Evolutionary conservation across 2,329 filamentous ascomycete species (phyloP), one percentile per base, ranked within the genome.

Genomic region (Fusarium sp.): DNA sequence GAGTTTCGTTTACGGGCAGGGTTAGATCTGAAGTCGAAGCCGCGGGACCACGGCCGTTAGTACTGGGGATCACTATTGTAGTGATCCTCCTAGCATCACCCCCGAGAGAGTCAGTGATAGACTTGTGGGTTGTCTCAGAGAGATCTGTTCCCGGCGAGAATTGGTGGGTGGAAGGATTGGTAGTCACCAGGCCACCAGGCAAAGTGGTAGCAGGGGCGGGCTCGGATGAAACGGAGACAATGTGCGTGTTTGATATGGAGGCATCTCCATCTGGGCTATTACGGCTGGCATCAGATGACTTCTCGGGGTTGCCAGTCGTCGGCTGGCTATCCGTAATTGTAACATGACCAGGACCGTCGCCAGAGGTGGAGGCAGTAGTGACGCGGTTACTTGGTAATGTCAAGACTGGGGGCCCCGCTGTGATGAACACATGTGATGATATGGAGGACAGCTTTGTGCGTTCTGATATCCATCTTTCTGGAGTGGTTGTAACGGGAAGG

Each of bases 101-200:
- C 3, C 45, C 45, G 5, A 4, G 15, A n/a, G 29, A 12, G 3
- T 12, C 19, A 9, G 45, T 49, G 29, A 1, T 31, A 1, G 10
- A 5, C 10, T 4, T 2, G 0, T 31, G 4, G 14, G 2, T 0
- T 14, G 21, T 23, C 15, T n/a, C 27, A 0, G 21, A 23, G 15
- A 49, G 27, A 0, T 49, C 45, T 14, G 45, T 49, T 19, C 45
- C 45, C 19, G 45, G 21, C 0, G 21, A 5, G 0, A 12, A 5
- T 0, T 10, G 3, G 4, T 29, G 3, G 15, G 10, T n/a, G 3
- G 27, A 12, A 19, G 21, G 4, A n/a, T 12, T 23, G 21, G 10
- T 4, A 23, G 45, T 49, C 29, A 14, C 45, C 27, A n/a, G 3
- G 21, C 15, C 15, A 2, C 27, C 45, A 18, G 27, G 21, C 3